Evolutionary conservation across 139 green algal genomes (phyloP), one percentile per base, ranked within the genome.

Genomic region (Raphidocelis subcapitata): DNA sequence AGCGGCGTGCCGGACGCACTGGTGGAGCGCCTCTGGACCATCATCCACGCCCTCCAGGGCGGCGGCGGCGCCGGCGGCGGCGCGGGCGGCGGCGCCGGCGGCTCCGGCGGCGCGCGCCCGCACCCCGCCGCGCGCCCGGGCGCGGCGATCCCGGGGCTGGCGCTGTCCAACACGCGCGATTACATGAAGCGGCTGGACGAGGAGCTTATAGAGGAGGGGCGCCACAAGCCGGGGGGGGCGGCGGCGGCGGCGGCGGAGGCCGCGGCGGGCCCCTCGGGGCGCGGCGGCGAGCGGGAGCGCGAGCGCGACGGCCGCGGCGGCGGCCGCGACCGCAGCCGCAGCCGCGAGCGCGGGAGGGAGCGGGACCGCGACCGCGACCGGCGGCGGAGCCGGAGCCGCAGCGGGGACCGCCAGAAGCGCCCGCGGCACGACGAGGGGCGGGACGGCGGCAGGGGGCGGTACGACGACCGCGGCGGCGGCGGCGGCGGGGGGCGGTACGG

Each of bases 1-100:
- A 90, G 90, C 3, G 90, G 97, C 29, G 73, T 98, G 67, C 89
- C 92, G 46, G 83, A 90, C 24, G 67, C 82, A 20, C 84, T 99
- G 44, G 87, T 94, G 18, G 88, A 95, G 28, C 94, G 87, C 2
- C 85, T 99, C 21, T 95, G 95, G 86, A 85, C 62, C 57, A 92
- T 98, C 73, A 96, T 98, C 66, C 80, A 92, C 66, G 77, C 79
- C 4, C 68, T 96, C 67, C 56, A 72, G 60, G 80, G 67, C 20
- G 79, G 49, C 28, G 32, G 31, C 21, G 69, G 0, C 20, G 56
- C 47, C 4, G 28, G n/a, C 16, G 67, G 67, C 15, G 68, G 55
- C 41, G 65, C 29, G 0, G 44, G 35, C 10, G 47, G 32, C 28
- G 68, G 37, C 37, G 70, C 51, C 47, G 59, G 52, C 41, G 37